These are phyloP conservation scores for Ogataea chonburiensis DNA, from an alignment of 805 yeast genomes.

Conservation along the genomic window DNA sequence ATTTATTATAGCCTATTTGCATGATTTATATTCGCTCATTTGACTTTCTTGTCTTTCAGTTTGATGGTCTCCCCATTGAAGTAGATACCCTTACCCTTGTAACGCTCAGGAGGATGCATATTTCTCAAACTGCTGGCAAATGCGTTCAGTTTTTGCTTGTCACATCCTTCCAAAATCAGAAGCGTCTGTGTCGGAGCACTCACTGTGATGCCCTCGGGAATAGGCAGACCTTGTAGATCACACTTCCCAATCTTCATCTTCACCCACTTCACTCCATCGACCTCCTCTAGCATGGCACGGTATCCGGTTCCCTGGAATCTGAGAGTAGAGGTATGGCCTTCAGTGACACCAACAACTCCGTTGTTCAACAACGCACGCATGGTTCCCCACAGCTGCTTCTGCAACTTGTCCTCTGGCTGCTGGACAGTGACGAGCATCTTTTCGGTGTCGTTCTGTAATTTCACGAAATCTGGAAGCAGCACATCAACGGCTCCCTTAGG, in stretches of 20 bases:
- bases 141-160: slow-evolving; percentile 81
- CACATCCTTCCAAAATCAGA: slow-evolving; percentile 78
- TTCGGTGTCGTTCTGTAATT: slow-evolving; percentile 38
- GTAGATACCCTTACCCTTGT: slow-evolving; percentile 96
- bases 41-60: slow-evolving; percentile 89
- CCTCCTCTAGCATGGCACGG: slow-evolving; percentile 75
- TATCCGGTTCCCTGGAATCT: slow-evolving; percentile 96
- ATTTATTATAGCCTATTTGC: neutral
- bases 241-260: slow-evolving; percentile 87
- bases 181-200: slow-evolving; percentile 83
- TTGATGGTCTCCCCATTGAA: slow-evolving; percentile 88
- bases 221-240: slow-evolving; percentile 66
- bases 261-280: slow-evolving; percentile 53
- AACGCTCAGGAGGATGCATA: slow-evolving; percentile 95
- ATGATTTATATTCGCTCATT: slow-evolving; percentile 42
- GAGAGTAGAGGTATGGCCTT: slow-evolving; percentile 85
- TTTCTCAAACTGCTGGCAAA: slow-evolving; percentile 87
- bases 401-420: slow-evolving; percentile 65
- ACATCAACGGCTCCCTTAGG: slow-evolving; percentile 71
- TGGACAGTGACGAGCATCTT: slow-evolving; percentile 40
- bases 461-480: slow-evolving; percentile 71
- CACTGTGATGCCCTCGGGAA: slow-evolving; percentile 78
- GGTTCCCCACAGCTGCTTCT: slow-evolving; percentile 95
- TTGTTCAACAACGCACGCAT: slow-evolving; percentile 75
- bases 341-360: slow-evolving; percentile 82